Evolutionary conservation across 1,139 yeast genomes (phyloP).

Genomic region (Debaryomyces nepalensis): DNA sequence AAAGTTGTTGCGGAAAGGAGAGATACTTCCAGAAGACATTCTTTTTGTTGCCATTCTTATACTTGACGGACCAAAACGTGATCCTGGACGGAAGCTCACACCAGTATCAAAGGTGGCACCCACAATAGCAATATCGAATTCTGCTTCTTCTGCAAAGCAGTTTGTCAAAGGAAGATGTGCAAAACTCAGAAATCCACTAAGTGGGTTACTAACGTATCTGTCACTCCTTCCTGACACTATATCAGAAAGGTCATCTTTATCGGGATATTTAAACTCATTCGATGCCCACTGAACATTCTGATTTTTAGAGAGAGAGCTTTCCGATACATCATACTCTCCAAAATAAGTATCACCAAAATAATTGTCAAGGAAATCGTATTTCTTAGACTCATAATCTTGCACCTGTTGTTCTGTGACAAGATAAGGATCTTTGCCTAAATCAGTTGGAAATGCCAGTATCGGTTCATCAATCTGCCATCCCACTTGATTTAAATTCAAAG

Average conservation of each 20-base stretch:
- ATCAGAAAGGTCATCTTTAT: slow-evolving; percentile 41
- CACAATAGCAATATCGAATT: slow-evolving; percentile 27
- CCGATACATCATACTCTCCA: not conserved
- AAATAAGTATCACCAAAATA: slow-evolving; percentile 1
- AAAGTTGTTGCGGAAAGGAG: slow-evolving; percentile 10
- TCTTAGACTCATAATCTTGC: not conserved
- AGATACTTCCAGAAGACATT: slow-evolving; percentile 9
- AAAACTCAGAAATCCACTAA: slow-evolving; percentile 42
- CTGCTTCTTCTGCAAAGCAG: slow-evolving; percentile 30
- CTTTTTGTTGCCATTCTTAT: slow-evolving; percentile 18
- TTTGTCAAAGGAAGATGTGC: slow-evolving; percentile 37
- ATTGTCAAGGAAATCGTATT: not conserved
- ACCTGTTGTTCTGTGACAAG: not conserved
- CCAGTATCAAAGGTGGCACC: slow-evolving; percentile 31
- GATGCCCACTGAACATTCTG: not conserved
- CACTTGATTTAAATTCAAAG: not conserved
- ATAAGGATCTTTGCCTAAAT: not conserved
- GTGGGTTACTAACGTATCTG: slow-evolving; percentile 41
- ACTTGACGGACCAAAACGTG: slow-evolving; percentile 28
- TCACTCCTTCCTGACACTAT: slow-evolving; percentile 35
- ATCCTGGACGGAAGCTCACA: slow-evolving; percentile 27
- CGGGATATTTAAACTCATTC: slow-evolving; percentile 27
- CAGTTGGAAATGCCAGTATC: not conserved
- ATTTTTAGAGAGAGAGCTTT: not conserved
- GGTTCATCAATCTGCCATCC: not conserved